phyloP scores from a whole-genome alignment of 2,329 filamentous ascomycete species.

The Trichoderma hamatum region DNA sequence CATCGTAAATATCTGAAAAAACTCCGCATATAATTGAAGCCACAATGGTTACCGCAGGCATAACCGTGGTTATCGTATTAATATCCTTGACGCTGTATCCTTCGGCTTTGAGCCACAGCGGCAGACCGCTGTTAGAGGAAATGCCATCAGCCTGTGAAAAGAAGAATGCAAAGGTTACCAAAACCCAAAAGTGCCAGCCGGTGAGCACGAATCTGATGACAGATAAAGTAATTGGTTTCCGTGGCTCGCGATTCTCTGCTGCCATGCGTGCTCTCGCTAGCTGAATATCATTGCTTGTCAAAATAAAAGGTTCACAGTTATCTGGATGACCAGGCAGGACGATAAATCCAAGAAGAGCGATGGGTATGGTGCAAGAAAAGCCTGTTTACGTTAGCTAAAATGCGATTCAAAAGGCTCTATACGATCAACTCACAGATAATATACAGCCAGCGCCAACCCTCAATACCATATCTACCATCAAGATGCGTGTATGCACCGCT shows the following conservation, averaged over 20 bases:
- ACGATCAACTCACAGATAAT: conserved; percentile 39
- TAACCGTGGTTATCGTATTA: conserved; percentile 53
- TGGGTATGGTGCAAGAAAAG: conserved; percentile 40
- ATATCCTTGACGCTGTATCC: conserved; percentile 46
- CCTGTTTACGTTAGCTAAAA: conserved; percentile 28
- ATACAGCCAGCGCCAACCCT: conserved; percentile 52
- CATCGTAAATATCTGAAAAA: conserved; percentile 57
- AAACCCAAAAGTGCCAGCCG: conserved; percentile 39
- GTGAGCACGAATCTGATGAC: conserved; percentile 35
- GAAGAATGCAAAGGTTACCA: conserved; percentile 35
- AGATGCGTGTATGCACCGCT: conserved; percentile 44
- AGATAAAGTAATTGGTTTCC: conserved; percentile 35
- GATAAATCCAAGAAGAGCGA: conserved; percentile 39
- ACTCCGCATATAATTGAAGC: conserved; percentile 58
- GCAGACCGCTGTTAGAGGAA: conserved; percentile 41
- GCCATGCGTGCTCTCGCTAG: conserved; percentile 40
- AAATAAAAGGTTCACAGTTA: conserved; percentile 35
- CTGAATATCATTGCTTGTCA: conserved; percentile 34
- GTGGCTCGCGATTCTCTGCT: conserved; percentile 35
- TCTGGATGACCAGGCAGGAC: conserved; percentile 40
- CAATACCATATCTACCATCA: conserved; percentile 41
- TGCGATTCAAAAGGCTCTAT: not conserved
- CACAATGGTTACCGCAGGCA: conserved; percentile 44
- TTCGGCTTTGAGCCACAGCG: conserved; percentile 40
- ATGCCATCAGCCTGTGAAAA: conserved; percentile 40